Base-by-base conservation (phyloP, 345 rosid species). In the Raphanus raphanistrum region DNA sequence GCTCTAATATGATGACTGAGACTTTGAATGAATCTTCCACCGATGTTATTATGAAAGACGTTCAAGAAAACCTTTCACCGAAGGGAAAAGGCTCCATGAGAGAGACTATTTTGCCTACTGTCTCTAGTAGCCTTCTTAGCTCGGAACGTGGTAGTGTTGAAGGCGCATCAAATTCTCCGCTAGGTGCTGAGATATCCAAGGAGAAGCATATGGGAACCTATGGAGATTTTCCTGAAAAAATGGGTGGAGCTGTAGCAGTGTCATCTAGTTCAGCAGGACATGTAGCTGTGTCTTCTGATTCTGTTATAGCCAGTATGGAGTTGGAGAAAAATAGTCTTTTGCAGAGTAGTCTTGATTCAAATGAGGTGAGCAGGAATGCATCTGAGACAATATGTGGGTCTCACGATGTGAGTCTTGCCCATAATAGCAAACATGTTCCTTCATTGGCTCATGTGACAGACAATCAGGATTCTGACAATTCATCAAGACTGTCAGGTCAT, bases 221-320 rank as follows among this genome's bases (percentile, higher is more conserved):
- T 43, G 78, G 66, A 67, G 54, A 59, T 79, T 48, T 70, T 61
- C 63, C 33, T 21, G 83, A 75, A 57, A 79, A 77, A 15, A 32
- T 68, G 33, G 82, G 74, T 76, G 65, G 57, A 45, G 68, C 80
- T 29, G 88, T 73, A 17, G 87, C 71, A 66, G 76, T 81, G 63
- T 73, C 86, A 76, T 80, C 97, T 43, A 48, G 71, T 77, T 83
- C 80, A 45, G 72, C 81, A 61, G 90, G 86, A 70, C 74, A 64
- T 79, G 86, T 66, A 68, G 82, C 38, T 63, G 74, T 72, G 76
- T 70, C 84, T 72, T 77, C 87, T 32, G 84, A 76, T 78, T 67
- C 79, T 74, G 82, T 78, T 61, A 77, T 74, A 16, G 80, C 58
- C 29, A 82, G 66, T 38, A 74, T 74, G 71, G 76, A 76, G 82